Evolutionary conservation across 176 grass and related monocot genomes (phyloP), one percentile per base, ranked within the genome.

Genomic region (Poa annua): DNA sequence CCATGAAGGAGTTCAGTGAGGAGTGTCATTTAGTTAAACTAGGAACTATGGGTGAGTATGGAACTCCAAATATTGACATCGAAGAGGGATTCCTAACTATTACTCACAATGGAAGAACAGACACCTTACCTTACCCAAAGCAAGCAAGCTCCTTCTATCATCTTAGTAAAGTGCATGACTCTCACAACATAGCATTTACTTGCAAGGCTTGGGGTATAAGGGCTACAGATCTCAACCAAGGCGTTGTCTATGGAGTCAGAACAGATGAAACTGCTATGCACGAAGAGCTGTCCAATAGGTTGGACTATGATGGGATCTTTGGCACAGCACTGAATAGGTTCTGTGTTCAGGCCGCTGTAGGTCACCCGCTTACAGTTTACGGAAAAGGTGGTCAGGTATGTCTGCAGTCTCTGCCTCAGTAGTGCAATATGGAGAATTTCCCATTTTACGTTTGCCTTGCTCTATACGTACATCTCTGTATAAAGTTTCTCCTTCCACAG

Each of bases 41-140:
- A 25, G 95, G 95, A 77, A 98, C 95, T 11, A 98, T 98, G 95
- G 95, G 92, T n/a, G 95, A 98, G 66, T 98, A 98, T 66, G 95
- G 95, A 81, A 98, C 95, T 38, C 95, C 95, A 77, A 95, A 98
- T 78, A 98, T 98, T 81, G 92, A 98, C 75, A 98, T 98, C 10
- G 95, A 98, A 69, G 95, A 98, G 44, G 95, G 95, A 44, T 98
- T 86, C 63, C 89, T 95, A 49, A 98, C 95, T 16, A 88, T 98
- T 80, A 95, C 86, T 53, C 92, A 98, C 53, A 98, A 98, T 48
- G 95, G 95, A 85, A 92, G 95, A 81, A 98, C 95, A 0, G 95
- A 98, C 60, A 98, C 90, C 24, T 83, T 98, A 69, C 95, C 95
- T 56, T 98, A 95, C 74, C 95, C 95, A 53, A 98, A 98, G 71